Base-by-base conservation (phyloP, 2,329 filamentous ascomycete genomes). In the Pestalotiopsis sp. region DNA sequence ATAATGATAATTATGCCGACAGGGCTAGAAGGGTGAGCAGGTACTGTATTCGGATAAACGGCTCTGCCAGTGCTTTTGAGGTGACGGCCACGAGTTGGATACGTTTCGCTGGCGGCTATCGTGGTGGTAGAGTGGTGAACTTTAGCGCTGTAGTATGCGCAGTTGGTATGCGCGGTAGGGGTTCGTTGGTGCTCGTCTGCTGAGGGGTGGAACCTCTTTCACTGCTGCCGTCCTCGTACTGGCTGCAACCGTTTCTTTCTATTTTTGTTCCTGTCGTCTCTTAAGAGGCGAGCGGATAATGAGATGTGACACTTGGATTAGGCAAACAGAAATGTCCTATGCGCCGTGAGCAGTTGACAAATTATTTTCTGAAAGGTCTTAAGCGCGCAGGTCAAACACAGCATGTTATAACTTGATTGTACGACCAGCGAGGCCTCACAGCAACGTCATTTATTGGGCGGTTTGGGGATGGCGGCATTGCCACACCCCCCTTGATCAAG, bases 381-480 rank as follows among this genome's bases (percentile, higher is more conserved):
- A 52, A 52, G 45, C 45, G 45, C 45, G 17, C 45, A 52, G 45
- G 45, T 52, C 45, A 52, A 52, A 9, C 20, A 52, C 45, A 52
- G 45, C 45, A 52, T 52, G 45, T n/a, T 52, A 52, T 52, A 52
- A 52, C 45, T 52, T 52, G 45, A 52, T 52, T 52, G 45, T 52
- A 52, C 20, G 17, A 20, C 45, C 20, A 57, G 64, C 74, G 74
- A 77, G 75, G 74, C 75, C 75, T 76, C 73, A 70, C 69, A 58
- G 67, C 70, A 68, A 76, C 76, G 75, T 77, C 76, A 77, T 77
- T 76, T 72, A 73, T 64, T 17, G 45, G 17, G 45, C 17, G 17
- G 67, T 68, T 68, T 69, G 64, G 58, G 25, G 62, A 62, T 11
- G 57, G 38, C 72, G 17, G 45, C 70, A 74, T 73, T 58, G 70